Conservation (phyloP, 2,329 filamentous ascomycete genomes). For the Pyrenophora tritici-repentis region DNA sequence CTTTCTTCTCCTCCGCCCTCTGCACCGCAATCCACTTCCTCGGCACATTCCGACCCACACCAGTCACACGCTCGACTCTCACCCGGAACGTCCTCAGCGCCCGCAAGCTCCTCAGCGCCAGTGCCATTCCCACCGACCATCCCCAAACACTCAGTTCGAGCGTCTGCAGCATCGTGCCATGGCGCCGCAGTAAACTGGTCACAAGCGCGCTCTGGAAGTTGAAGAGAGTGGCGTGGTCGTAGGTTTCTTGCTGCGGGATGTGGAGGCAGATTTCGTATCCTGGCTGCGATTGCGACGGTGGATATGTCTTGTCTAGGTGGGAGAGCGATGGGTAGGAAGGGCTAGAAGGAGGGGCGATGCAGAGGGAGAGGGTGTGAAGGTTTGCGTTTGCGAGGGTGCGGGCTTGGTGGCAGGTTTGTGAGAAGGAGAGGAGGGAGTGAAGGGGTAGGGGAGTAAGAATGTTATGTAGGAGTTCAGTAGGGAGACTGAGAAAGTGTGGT, state of each 20-base stretch:
- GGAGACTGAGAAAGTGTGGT: slow-evolving; percentile 29
- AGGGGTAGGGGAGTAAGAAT: slow-evolving; percentile 42
- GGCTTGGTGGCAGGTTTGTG: slow-evolving; percentile 34
- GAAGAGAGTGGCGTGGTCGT: slow-evolving; percentile 27
- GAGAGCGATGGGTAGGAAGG: not conserved
- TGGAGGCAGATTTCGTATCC: slow-evolving; percentile 4
- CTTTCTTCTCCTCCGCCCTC: slow-evolving; percentile 15
- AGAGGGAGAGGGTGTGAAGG: slow-evolving; percentile 73
- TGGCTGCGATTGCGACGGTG: slow-evolving; percentile 9
- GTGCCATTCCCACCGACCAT: slow-evolving; percentile 28
- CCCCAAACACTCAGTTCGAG: slow-evolving; percentile 40
- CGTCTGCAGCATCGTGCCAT: slow-evolving; percentile 31
- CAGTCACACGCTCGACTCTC: slow-evolving; percentile 26
- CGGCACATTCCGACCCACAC: slow-evolving; percentile 18
- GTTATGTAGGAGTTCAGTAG: slow-evolving; percentile 41
- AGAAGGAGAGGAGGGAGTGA: slow-evolving; percentile 41
- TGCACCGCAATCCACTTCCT: slow-evolving; percentile 13
- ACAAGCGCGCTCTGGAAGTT: slow-evolving; percentile 38
- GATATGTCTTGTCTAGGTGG: slow-evolving; percentile 50
- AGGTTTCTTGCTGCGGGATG: slow-evolving; percentile 16
- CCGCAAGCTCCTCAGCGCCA: slow-evolving; percentile 23
- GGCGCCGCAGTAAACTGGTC: slow-evolving; percentile 30
- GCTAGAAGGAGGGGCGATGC: slow-evolving; percentile 62
- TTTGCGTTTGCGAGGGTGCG: slow-evolving; percentile 38
- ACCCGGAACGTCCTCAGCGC: slow-evolving; percentile 32